Conservation (phyloP, 2,329 filamentous ascomycete genomes). For the Neofusicoccum cordaticola region DNA sequence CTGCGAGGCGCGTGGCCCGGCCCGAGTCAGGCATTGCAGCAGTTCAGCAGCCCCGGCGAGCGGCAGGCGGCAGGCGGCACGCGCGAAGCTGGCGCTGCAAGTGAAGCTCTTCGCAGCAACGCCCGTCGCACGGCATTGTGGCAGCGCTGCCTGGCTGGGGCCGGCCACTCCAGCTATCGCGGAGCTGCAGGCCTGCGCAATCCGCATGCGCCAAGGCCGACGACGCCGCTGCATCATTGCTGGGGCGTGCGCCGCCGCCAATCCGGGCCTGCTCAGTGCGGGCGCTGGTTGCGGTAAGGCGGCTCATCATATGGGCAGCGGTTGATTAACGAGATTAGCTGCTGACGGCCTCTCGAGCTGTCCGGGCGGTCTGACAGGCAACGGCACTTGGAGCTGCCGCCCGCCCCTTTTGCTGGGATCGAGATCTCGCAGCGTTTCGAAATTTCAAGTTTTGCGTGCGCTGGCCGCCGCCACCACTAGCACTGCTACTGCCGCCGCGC, state of each 20-base stretch:
- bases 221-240: slow-evolving; percentile 13
- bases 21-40: not conserved
- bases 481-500: not conserved
- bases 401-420: slow-evolving; percentile 1
- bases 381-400: not conserved
- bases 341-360: slow-evolving; percentile 1
- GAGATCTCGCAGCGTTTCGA: slow-evolving; percentile 8
- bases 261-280: slow-evolving; percentile 2
- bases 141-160: too few species aligned
- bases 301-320: slow-evolving; percentile 8
- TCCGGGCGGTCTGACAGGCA: slow-evolving; percentile 1
- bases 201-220: slow-evolving; percentile 12
- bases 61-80: not conserved
- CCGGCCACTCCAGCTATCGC: not conserved
- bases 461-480: not conserved
- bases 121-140: not conserved
- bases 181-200: not conserved
- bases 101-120: not conserved
- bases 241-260: slow-evolving; percentile 13
- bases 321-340: slow-evolving; percentile 15
- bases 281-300: slow-evolving; percentile 8
- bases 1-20: not conserved
- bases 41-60: not conserved
- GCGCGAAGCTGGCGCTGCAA: not conserved
- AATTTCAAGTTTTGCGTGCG: slow-evolving; percentile 3